Percentiles rank a stretch among this genome's conserved stretches.
These are phyloP conservation scores for Neltuma alba DNA, from an alignment of 306 rosid genomes.

Conservation along the genomic window DNA sequence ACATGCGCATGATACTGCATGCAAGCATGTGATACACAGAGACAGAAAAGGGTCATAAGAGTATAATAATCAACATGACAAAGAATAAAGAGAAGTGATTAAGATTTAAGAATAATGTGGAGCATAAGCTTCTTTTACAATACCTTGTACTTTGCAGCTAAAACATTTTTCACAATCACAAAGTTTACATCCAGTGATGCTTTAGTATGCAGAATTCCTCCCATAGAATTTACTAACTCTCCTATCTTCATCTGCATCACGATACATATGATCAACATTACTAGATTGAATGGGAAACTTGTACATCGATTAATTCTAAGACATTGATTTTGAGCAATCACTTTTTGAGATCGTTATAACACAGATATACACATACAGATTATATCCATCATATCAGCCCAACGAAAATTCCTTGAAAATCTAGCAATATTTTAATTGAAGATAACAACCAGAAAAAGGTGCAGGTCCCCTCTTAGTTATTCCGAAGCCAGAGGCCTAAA, in stretches of 20 bases:
- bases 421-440: background rate
- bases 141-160: slow-evolving; percentile 96
- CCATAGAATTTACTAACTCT: slow-evolving; percentile 83
- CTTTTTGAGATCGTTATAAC: background rate
- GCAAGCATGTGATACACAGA: background rate
- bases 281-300: background rate
- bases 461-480: background rate
- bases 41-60: background rate
- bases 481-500: background rate
- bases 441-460: background rate
- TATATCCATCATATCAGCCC: background rate
- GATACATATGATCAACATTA: slow-evolving; percentile 20
- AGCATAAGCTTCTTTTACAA: slow-evolving; percentile 31
- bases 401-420: background rate
- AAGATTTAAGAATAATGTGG: slow-evolving; percentile 20
- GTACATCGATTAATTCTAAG: no score
- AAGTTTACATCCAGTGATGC: slow-evolving; percentile 75
- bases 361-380: background rate
- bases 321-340: background rate
- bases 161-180: slow-evolving; percentile 82
- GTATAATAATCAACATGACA: slow-evolving; percentile 8
- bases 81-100: background rate
- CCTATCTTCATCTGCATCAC: slow-evolving; percentile 68
- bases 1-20: background rate
- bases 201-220: slow-evolving; percentile 72